These are phyloP conservation scores for Aspergillus egyptiacus DNA, from an alignment of 495 filamentous ascomycete genomes.

Conservation along the genomic window DNA sequence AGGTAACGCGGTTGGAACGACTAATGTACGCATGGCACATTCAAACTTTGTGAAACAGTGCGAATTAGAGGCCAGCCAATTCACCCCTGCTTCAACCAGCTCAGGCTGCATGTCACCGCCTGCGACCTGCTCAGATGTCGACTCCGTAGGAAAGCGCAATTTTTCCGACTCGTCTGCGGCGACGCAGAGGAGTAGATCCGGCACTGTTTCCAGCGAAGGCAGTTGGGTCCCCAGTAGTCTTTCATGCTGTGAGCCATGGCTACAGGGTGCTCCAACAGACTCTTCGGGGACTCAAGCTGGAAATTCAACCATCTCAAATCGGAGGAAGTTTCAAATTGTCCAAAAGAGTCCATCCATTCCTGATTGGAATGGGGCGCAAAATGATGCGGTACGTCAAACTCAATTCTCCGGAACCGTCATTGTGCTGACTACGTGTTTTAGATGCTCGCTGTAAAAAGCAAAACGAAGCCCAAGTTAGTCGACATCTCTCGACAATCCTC, in stretches of 20 bases:
- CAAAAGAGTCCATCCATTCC: slow-evolving; percentile 35
- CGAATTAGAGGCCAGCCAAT: slow-evolving; percentile 18
- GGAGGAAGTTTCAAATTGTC: slow-evolving; percentile 40
- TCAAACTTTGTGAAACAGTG: slow-evolving; percentile 32
- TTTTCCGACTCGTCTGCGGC: slow-evolving; percentile 16
- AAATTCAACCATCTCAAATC: slow-evolving; percentile 27
- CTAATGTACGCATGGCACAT: slow-evolving; percentile 38
- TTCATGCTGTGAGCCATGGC: slow-evolving; percentile 40
- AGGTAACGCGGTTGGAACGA: slow-evolving; percentile 16
- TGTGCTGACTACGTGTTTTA: slow-evolving; percentile 14
- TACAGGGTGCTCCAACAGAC: slow-evolving; percentile 36
- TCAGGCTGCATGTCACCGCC: slow-evolving; percentile 16
- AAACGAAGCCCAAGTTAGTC: slow-evolving; percentile 37
- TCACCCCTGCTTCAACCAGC: slow-evolving; percentile 8
- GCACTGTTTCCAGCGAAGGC: slow-evolving; percentile 38
- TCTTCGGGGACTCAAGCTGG: slow-evolving; percentile 22
- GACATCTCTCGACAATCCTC: slow-evolving; percentile 42
- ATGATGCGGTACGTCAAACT: slow-evolving; percentile 25
- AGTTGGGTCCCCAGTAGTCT: slow-evolving; percentile 41
- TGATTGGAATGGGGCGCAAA: slow-evolving; percentile 22
- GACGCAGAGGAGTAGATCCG: slow-evolving; percentile 31
- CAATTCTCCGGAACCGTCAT: slow-evolving; percentile 5
- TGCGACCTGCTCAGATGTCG: slow-evolving; percentile 10
- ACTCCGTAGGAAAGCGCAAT: slow-evolving; percentile 9
- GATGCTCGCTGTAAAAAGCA: slow-evolving; percentile 40